phyloP scores from a whole-genome alignment of 176 grass and related monocot species.

The Sorghum bicolor region Sorghum_bicolor_NCBIv3 NC_012873.2:7066501-7067000 shows the following conservation, averaged over 20 bases:
- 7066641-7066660: background rate
- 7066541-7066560: slow-evolving; percentile 19
- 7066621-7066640: background rate
- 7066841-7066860: background rate
- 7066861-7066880: background rate
- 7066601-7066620: background rate
- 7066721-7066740: background rate
- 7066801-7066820: slow-evolving; percentile 10
- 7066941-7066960: background rate
- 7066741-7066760: background rate
- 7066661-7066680: background rate
- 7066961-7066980: background rate
- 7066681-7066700: background rate
- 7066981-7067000: background rate
- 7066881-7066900: background rate
- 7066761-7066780: background rate
- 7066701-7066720: background rate
- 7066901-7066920: background rate
- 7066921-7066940: background rate
- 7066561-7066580: background rate
- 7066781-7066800: background rate
- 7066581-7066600: background rate
- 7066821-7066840: background rate
- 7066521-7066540: slow-evolving; percentile 88
- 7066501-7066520: slow-evolving; percentile 80